These are phyloP conservation scores for Podila minutissima DNA, from an alignment of 192 early-diverging fungal species.

Conservation along the genomic window DNA sequence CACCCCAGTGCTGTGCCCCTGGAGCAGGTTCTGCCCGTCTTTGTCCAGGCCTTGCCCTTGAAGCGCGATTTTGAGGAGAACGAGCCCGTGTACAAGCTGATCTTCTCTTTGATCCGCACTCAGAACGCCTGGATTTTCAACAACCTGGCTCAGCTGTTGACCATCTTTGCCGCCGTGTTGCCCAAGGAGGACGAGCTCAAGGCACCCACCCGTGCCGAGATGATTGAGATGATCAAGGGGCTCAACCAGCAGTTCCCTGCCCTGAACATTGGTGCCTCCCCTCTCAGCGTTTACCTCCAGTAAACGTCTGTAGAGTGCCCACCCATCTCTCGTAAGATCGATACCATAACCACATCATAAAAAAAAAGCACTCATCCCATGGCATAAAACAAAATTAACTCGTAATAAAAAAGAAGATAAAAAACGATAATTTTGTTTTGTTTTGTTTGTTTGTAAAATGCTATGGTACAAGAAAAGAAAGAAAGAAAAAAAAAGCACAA, in stretches of 20 bases:
- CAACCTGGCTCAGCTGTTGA: constrained; percentile 63
- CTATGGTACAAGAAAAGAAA: too few relatives aligned
- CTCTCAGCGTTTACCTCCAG: constrained; percentile 29
- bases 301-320: not conserved
- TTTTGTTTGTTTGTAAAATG: not conserved
- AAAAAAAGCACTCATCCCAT: too few relatives aligned
- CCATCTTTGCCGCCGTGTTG: constrained; percentile 66
- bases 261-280: constrained; percentile 32
- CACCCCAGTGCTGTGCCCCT: constrained; percentile 76
- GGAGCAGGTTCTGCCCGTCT: constrained; percentile 74
- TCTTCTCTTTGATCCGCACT: constrained; percentile 70
- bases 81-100: constrained; percentile 74
- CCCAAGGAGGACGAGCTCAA: constrained; percentile 67
- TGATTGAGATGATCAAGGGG: constrained; percentile 67
- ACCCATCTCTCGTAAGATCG: too few relatives aligned
- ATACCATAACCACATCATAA: too few relatives aligned
- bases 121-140: constrained; percentile 62
- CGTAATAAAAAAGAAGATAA: not conserved
- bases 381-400: too few relatives aligned
- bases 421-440: not conserved
- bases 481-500: not conserved
- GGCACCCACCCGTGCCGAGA: constrained; percentile 60
- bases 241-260: constrained; percentile 52
- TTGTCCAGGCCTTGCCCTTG: constrained; percentile 75
- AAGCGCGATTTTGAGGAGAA: constrained; percentile 83